These are phyloP conservation scores for Perilla frutescens DNA, from an alignment of 257 asterid species.

Conservation along the genomic window DNA sequence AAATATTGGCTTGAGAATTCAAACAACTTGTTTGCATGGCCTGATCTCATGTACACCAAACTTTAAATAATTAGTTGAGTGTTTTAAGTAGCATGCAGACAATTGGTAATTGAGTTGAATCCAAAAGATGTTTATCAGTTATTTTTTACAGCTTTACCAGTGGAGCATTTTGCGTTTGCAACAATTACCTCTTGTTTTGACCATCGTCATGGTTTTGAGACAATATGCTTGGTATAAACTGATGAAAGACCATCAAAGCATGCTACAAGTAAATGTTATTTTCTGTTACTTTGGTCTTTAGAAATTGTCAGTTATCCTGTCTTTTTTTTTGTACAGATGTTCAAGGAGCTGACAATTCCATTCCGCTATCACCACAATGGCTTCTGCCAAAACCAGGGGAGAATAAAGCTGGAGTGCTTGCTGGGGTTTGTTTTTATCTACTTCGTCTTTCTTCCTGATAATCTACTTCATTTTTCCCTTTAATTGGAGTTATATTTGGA, in stretches of 20 bases:
- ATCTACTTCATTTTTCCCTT: constrained; percentile 1
- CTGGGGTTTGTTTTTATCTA: constrained; percentile 63
- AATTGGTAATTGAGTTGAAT: background rate
- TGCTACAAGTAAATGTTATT: background rate
- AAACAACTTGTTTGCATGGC: background rate
- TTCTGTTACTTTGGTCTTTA: background rate
- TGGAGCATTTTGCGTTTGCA: constrained; percentile 19
- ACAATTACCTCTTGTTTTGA: background rate
- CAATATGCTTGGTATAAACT: background rate
- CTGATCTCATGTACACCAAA: constrained; percentile 7
- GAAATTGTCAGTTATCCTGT: background rate
- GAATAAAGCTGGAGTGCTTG: constrained; percentile 60
- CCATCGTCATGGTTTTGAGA: background rate
- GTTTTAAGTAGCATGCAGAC: background rate
- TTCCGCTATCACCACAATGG: constrained; percentile 99
- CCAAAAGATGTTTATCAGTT: background rate
- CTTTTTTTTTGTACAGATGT: constrained; percentile 55
- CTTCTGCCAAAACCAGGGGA: constrained; percentile 88
- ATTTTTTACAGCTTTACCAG: background rate
- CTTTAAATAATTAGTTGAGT: background rate
- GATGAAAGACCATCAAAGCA: background rate
- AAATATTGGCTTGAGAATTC: background rate
- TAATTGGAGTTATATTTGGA: background rate
- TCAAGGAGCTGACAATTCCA: constrained; percentile 68
- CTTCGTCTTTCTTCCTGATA: constrained; percentile 22